Evolutionary conservation across 768 basidiomycete species (phyloP).

Genomic region (Boletus vermiculosoides): DNA sequence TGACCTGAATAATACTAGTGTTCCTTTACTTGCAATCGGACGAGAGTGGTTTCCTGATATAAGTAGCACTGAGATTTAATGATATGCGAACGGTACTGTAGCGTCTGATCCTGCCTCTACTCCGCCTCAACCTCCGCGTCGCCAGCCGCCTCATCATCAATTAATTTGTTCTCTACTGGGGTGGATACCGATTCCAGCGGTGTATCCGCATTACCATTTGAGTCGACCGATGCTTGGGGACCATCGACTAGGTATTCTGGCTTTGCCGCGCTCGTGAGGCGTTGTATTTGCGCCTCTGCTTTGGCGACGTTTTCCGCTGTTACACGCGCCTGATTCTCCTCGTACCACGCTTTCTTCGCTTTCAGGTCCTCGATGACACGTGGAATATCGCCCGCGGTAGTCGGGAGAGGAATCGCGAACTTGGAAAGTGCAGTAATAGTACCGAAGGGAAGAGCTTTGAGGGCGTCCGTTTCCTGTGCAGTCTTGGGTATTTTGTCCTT

Average conservation of each 20-base stretch:
- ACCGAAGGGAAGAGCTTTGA: slow-evolving; percentile 71
- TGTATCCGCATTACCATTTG: slow-evolving; percentile 40
- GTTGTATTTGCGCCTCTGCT: slow-evolving; percentile 73
- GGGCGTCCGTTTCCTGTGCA: slow-evolving; percentile 36
- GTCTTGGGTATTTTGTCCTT: slow-evolving; percentile 46
- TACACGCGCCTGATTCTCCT: slow-evolving; percentile 82
- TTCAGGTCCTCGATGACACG: slow-evolving; percentile 87
- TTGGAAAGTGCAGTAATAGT: slow-evolving; percentile 84
- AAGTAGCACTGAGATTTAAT: slow-evolving; percentile 21
- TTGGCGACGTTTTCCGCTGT: slow-evolving; percentile 79
- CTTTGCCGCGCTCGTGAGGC: slow-evolving; percentile 48
- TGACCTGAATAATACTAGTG: slow-evolving; percentile 32
- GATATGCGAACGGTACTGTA: slow-evolving; percentile 14
- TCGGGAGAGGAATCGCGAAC: slow-evolving; percentile 89
- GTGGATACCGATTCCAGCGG: slow-evolving; percentile 48
- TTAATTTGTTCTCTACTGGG: slow-evolving; percentile 31
- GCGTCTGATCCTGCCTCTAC: slow-evolving; percentile 13
- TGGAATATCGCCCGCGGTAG: slow-evolving; percentile 69
- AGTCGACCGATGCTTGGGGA: slow-evolving; percentile 28
- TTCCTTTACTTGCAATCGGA: slow-evolving; percentile 15
- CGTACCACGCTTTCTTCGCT: slow-evolving; percentile 93
- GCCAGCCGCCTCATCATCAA: slow-evolving; percentile 39
- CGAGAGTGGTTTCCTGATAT: slow-evolving; percentile 18
- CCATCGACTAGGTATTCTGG: slow-evolving; percentile 33
- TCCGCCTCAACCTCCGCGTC: slow-evolving; percentile 38